Base-by-base conservation (phyloP, 371 early-diverging fungal genomes). In the Actinomortierella wolfii region DNA sequence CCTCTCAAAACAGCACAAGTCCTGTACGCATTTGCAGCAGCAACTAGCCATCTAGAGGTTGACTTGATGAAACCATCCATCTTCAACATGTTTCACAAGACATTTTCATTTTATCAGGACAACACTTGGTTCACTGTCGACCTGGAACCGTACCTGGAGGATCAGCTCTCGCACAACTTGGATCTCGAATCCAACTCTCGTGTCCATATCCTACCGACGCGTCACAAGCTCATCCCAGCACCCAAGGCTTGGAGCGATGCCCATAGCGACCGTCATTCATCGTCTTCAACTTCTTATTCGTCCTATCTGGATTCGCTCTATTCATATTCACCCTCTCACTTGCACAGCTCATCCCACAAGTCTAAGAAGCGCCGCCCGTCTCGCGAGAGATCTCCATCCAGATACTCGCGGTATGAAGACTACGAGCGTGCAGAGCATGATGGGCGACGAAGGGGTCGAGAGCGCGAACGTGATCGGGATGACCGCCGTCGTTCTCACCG, bases 51-150 rank as follows among this genome's bases (percentile, higher is more conserved):
- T 54, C 67, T 73, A 3, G 54, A 62, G 17, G 23, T 67, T 42
- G 67, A 67, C 13, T 47, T 73, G 17, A 51, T 67, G 17, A 58
- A 63, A 1, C 47, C 47, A 18, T 73, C 74, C 0, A 54, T 56
- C 18, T 21, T 73, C 57, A 67, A 73, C 34, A 55, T 73, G 63
- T 66, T 57, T 51, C 55, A 54, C 34, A 73, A 63, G 47, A 67
- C 74, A 3, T 73, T 73, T 21, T 47, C 74, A 17, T 73, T 73
- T 43, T 73, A 62, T 34, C 74, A 73, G 49, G 74, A 73, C 26
- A 73, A 73, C 48, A 73, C 74, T 15, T 73, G 74, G 74, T 73
- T 73, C 48, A 53, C 63, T 3, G 74, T 73, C 25, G 74, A 73
- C 34, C 48, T 73, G 20, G 74, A 73, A 26, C 60, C 63, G 23